Conservation (phyloP, 768 basidiomycete genomes). For the Phaffia tasmanica region DNA sequence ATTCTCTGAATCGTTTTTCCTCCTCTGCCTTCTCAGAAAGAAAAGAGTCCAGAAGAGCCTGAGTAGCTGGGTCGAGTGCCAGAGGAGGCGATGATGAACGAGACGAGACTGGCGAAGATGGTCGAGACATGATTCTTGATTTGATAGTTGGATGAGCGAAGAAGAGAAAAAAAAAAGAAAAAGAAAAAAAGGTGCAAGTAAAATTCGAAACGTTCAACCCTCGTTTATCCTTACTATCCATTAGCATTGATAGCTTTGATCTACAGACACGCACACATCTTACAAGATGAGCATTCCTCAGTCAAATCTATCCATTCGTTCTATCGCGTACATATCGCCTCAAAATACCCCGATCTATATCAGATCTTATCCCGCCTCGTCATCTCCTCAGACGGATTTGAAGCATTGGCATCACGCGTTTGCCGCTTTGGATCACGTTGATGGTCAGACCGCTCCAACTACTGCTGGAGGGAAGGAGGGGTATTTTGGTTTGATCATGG, state of each 20-base stretch:
- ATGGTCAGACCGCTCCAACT: conserved; percentile 9
- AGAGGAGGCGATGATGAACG: conserved; percentile 25
- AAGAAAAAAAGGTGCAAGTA: too few species aligned
- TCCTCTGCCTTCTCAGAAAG: conserved; percentile 25
- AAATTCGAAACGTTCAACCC: too few species aligned
- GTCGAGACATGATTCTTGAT: too few species aligned
- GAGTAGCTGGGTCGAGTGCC: conserved; percentile 30
- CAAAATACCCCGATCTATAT: too few species aligned
- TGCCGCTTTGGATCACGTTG: conserved; percentile 17
- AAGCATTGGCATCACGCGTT: conserved; percentile 14
- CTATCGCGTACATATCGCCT: too few species aligned
- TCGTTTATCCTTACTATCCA: too few species aligned
- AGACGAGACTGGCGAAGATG: background rate
- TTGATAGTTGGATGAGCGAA: too few species aligned
- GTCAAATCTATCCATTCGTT: too few species aligned
- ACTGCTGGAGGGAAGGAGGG: conserved; percentile 16
- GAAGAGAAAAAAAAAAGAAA: too few species aligned
- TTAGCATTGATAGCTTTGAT: too few species aligned
- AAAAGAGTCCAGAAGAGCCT: conserved; percentile 29
- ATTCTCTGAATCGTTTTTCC: conserved; percentile 26
- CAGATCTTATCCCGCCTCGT: background rate
- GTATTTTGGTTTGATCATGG: conserved; percentile 13
- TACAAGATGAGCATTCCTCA: too few species aligned
- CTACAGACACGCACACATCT: too few species aligned
- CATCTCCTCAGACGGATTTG: conserved; percentile 14